Evolutionary conservation across 2,329 filamentous ascomycete genomes (phyloP), one percentile per base, ranked within the genome.

Genomic region (Verticillium longisporum): DNA sequence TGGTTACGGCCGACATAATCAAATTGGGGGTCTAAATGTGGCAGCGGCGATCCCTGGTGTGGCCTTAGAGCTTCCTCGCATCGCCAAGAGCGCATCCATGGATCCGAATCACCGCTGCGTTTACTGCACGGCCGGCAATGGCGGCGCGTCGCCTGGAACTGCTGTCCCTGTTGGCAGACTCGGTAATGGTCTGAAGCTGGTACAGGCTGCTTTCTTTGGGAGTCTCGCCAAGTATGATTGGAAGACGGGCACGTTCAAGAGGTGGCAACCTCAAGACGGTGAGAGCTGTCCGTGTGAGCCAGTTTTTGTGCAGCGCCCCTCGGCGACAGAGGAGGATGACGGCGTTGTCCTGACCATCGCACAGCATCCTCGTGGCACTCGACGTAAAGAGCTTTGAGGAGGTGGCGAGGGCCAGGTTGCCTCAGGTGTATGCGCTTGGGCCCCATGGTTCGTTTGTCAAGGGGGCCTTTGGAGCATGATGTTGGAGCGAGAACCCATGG

Each of bases 221-320:
- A 63, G 60, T 34, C 56, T 66, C 33, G 61, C 57, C 57, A 66
- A 66, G 57, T 63, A 62, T 15, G 62, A 65, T 61, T 65, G 62
- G 65, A 31, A 59, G 60, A 65, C 64, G 26, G 63, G 64, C 10
- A 63, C 59, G 1, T 63, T 64, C 56, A 57, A 62, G n/a, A n/a
- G n/a, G n/a, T 65, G 65, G 64, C 60, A 63, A 53, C 64, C 64
- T 1, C 37, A 54, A 3, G 58, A 63, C 15, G 65, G 70, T 7
- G 68, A 69, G 58, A 65, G 60, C 13, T 74, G 71, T 33, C 72
- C 73, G 1, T 65, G 63, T 54, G 65, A 66, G 56, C 61, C 64
- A 13, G 53, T 65, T n/a, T 66, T 66, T 31, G 55, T 66, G 13
- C 58, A 55, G 15, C 55, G 65, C 10, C 64, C 65, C 10, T 62